phyloP scores from a whole-genome alignment of 1,284 basidiomycete genomes.

The Gomphus sp. region DNA sequence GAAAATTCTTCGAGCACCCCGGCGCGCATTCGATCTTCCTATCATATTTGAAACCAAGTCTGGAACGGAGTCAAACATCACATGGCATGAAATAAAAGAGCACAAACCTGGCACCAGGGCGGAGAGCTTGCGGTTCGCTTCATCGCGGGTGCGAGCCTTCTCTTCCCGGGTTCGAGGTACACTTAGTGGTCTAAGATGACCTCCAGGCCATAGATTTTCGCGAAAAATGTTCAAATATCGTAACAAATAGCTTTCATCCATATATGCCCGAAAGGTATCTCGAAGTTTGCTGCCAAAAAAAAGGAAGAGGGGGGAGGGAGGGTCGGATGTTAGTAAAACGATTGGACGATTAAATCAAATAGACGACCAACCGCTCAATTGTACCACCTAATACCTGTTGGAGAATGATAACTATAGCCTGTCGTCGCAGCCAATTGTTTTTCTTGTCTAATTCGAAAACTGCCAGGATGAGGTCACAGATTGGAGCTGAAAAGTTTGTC shows the following conservation, averaged over 20 bases:
- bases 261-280: slow-evolving; percentile 56
- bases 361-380: slow-evolving; percentile 69
- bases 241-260: slow-evolving; percentile 63
- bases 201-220: slow-evolving; percentile 76
- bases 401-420: slow-evolving; percentile 92
- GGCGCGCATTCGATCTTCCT: slow-evolving; percentile 84
- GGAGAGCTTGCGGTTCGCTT: slow-evolving; percentile 82
- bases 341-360: neutral
- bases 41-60: slow-evolving; percentile 96
- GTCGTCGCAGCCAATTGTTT: slow-evolving; percentile 93
- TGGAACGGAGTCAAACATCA: slow-evolving; percentile 21
- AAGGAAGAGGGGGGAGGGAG: neutral
- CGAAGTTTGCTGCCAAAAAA: slow-evolving; percentile 64
- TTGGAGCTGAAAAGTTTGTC: slow-evolving; percentile 86
- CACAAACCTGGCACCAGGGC: slow-evolving; percentile 78
- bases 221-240: slow-evolving; percentile 58
- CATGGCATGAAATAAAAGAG: neutral
- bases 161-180: slow-evolving; percentile 71
- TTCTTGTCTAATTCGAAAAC: slow-evolving; percentile 93
- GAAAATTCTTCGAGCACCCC: slow-evolving; percentile 86
- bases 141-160: slow-evolving; percentile 69
- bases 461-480: slow-evolving; percentile 88
- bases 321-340: neutral
- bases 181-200: slow-evolving; percentile 53
- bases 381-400: slow-evolving; percentile 94